Evolutionary conservation across 345 rosid genomes (phyloP).

Genomic region (Populus ilicifolia): DNA sequence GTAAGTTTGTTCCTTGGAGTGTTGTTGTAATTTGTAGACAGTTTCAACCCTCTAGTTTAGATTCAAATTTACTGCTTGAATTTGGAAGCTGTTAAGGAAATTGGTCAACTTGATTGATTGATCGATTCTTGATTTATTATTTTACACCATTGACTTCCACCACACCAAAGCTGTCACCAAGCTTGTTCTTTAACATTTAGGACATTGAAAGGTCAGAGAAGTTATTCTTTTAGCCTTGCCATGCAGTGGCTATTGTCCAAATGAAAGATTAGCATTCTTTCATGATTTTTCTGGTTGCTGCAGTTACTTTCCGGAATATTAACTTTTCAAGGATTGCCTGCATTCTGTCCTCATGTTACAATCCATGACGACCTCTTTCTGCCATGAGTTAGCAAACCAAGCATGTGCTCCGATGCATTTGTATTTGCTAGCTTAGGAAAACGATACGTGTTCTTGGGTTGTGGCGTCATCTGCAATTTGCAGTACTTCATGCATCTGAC

Average conservation of each 20-base stretch:
- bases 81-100: not conserved
- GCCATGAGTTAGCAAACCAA: not conserved
- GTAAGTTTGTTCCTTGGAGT: conserved; percentile 2
- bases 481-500: not conserved
- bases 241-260: not conserved
- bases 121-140: not conserved
- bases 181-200: not conserved
- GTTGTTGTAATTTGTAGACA: conserved; percentile 11
- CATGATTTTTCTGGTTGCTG: not conserved
- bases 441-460: not conserved
- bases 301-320: not conserved
- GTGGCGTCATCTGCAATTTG: not conserved
- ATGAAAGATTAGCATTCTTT: not conserved
- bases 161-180: not conserved
- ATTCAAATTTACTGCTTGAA: conserved; percentile 8
- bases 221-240: not conserved
- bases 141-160: not conserved
- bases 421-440: too few relatives aligned
- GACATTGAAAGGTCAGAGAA: not conserved
- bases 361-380: not conserved
- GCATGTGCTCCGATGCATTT: too few relatives aligned
- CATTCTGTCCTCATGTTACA: not conserved
- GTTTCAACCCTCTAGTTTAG: conserved; percentile 19
- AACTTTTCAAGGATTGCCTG: not conserved
- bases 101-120: conserved; percentile 10